phyloP scores from a whole-genome alignment of 805 yeast species.

The Candida michaelii region DNA sequence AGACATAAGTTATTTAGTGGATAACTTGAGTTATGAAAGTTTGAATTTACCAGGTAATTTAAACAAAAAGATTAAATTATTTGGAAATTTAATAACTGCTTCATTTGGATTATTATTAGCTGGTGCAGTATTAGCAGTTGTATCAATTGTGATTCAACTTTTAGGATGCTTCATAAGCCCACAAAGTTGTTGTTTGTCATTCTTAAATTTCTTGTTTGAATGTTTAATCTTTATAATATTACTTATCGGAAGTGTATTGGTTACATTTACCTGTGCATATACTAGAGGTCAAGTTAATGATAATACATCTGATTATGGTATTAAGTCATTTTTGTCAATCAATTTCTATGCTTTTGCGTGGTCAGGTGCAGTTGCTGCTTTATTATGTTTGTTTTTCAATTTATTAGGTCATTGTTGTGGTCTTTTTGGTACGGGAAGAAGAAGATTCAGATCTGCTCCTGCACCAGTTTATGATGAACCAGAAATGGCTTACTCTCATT shows the following conservation, averaged over 20 bases:
- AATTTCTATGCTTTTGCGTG: constrained; percentile 61
- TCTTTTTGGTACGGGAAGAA: constrained; percentile 32
- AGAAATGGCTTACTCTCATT: constrained; percentile 25
- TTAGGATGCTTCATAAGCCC: constrained; percentile 43
- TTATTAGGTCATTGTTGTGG: constrained; percentile 45
- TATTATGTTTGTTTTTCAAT: constrained; percentile 30
- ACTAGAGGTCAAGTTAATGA: constrained; percentile 54
- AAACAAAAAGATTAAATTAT: constrained; percentile 42
- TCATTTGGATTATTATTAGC: constrained; percentile 48
- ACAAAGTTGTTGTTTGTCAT: constrained; percentile 45
- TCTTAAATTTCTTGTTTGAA: constrained; percentile 44
- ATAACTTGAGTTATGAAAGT: constrained; percentile 26
- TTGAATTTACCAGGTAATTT: constrained; percentile 57
- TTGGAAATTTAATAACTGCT: constrained; percentile 52
- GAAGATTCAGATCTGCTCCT: constrained; percentile 22
- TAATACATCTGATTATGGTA: constrained; percentile 49
- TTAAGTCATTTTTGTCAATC: constrained; percentile 49
- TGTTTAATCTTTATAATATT: constrained; percentile 47
- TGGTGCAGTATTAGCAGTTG: constrained; percentile 38
- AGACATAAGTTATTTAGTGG: constrained; percentile 22
- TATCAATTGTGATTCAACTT: constrained; percentile 48
- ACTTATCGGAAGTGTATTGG: constrained; percentile 50
- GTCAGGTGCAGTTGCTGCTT: constrained; percentile 55
- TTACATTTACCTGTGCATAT: constrained; percentile 61
- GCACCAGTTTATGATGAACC: constrained; percentile 16